Evolutionary conservation across 2,329 filamentous ascomycete genomes (phyloP), one percentile per base, ranked within the genome.

Genomic region (Grosmannia huntii): DNA sequence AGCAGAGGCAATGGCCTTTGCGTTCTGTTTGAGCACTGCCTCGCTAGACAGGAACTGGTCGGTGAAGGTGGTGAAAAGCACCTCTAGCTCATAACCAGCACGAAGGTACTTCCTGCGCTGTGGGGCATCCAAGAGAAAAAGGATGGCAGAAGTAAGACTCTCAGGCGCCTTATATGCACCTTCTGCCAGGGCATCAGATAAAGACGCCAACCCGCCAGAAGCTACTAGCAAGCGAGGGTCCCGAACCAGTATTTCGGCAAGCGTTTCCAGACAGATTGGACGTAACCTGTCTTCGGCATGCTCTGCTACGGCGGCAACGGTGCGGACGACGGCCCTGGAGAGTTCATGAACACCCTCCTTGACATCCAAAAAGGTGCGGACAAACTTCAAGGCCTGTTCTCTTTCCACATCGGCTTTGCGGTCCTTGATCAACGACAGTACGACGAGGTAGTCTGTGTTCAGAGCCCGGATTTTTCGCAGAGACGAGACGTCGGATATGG

Each of bases 391-490:
- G 14, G 94, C 94, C 72, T 99, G 94, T 70, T 99, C 94, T 57
- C 95, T 83, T 73, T 99, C 94, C 21, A 99, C 89, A 65, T 92
- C 91, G n/a, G 92, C 89, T 70, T 96, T 97, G 67, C 88, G 87
- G 69, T 97, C 94, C 69, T 97, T 97, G 63, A 95, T 90, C 38
- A 99, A 76, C 0, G 94, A 97, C 61, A 92, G 78, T 46, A 96
- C 90, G 31, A 96, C 91, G 23, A 97, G 77, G 65, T 90, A 92
- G 69, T 99, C 95, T 0, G 90, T 97, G 64, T 96, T 91, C 23
- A 97, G 75, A 16, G 81, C 80, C 58, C 92, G 84, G 61, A 99
- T 96, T 55, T 86, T 96, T 68, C 89, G 87, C 27, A 99, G 77
- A 3, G 94, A 99, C 53, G 85, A 85, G 38, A 90, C 79, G 69